Conservation (phyloP, 2,329 filamentous ascomycete species). For the Xylariomycetidae sp. region DNA sequence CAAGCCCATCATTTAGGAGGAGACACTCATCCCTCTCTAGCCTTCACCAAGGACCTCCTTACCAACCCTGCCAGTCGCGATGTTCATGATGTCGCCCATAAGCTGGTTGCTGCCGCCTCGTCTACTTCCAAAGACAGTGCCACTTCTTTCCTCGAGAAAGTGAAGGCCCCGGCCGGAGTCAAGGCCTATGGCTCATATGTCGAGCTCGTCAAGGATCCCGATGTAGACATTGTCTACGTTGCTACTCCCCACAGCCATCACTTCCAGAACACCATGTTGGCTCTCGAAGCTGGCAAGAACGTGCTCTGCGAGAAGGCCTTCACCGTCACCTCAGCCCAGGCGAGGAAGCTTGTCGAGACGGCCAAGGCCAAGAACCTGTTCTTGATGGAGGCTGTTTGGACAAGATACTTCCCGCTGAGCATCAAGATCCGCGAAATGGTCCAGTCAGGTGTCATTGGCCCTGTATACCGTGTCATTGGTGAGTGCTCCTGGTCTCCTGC, state of each 20-base stretch:
- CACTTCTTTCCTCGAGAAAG: constrained; percentile 63
- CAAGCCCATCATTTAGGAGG: no score
- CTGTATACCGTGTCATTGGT: constrained; percentile 55
- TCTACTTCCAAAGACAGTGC: constrained; percentile 67
- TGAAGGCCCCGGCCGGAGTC: constrained; percentile 61
- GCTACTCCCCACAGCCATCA: constrained; percentile 90
- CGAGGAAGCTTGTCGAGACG: constrained; percentile 63
- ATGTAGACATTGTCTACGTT: constrained; percentile 82
- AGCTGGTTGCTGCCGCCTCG: constrained; percentile 73
- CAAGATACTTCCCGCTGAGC: constrained; percentile 79
- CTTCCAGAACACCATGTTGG: constrained; percentile 86
- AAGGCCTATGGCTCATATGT: constrained; percentile 75
- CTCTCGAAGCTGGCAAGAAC: constrained; percentile 75
- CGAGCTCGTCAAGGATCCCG: constrained; percentile 70
- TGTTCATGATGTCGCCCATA: constrained; percentile 68
- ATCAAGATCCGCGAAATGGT: constrained; percentile 66
- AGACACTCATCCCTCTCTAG: constrained; percentile 25
- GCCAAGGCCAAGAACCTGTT: constrained; percentile 68
- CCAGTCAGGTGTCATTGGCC: constrained; percentile 47
- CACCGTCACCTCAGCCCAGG: constrained; percentile 75
- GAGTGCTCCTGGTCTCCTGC: constrained; percentile 17
- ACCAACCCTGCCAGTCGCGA: constrained; percentile 63
- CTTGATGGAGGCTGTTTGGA: constrained; percentile 88
- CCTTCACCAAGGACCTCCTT: constrained; percentile 72
- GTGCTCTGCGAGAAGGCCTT: constrained; percentile 90